phyloP scores from a whole-genome alignment of 345 rosid species.

The Luvunga scandens region DNA sequence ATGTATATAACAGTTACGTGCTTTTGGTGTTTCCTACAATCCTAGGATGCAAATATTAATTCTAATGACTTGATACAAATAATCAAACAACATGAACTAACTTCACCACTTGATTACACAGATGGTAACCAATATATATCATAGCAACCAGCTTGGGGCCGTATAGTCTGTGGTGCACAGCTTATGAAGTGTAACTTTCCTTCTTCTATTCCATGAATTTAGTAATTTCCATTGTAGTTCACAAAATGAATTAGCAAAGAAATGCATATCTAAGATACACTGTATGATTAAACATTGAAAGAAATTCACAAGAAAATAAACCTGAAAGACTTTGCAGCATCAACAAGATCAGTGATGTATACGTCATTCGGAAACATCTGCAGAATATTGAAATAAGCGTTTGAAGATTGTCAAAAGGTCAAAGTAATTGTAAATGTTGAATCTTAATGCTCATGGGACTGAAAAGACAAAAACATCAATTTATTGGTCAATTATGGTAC shows the following conservation, averaged over 20 bases:
- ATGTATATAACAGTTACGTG: neutral
- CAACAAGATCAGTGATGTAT: constrained; percentile 62
- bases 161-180: neutral
- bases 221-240: neutral
- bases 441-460: neutral
- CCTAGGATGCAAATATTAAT: neutral
- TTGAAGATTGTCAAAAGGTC: neutral
- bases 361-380: constrained; percentile 89
- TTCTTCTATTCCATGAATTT: neutral
- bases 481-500: neutral
- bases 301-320: constrained; percentile 23
- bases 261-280: neutral
- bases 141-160: neutral
- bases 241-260: neutral
- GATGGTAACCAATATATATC: neutral
- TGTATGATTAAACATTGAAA: constrained; percentile 8
- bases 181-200: neutral
- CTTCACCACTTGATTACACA: neutral
- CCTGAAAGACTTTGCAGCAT: constrained; percentile 78
- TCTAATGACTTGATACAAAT: neutral
- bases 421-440: neutral
- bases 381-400: constrained; percentile 6
- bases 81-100: neutral
- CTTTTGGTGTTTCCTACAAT: neutral
- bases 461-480: neutral